A percentile compares a stretch with the other conserved stretches of the same genome.
Evolutionary conservation across 208 protist genomes (phyloP).

Genomic region (Spongospora subterranea): DNA sequence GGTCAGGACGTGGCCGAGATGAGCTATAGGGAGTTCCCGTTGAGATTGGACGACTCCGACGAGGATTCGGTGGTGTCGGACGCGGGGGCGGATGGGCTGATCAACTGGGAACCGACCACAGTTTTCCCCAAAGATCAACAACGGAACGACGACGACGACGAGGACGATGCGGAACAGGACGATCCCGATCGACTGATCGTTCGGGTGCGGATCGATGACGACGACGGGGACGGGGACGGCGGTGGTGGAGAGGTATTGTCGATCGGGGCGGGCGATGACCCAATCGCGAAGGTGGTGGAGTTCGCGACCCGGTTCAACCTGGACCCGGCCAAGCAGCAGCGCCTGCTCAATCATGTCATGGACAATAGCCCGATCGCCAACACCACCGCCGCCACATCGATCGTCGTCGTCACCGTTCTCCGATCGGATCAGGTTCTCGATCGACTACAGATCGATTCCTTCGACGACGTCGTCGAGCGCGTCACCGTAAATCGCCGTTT

Average conservation of each 20-base stretch:
- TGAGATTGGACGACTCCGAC: constrained; percentile 3
- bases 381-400: not conserved
- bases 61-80: not conserved
- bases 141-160: not conserved
- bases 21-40: constrained; percentile 36
- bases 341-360: not conserved
- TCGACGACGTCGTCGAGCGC: not conserved
- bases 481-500: not conserved
- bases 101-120: constrained; percentile 38
- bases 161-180: not conserved
- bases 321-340: not conserved
- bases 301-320: constrained; percentile 20
- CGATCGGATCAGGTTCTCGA: not conserved
- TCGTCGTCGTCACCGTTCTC: not conserved
- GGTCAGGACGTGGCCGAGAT: not conserved
- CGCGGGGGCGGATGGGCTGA: not conserved
- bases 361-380: not conserved
- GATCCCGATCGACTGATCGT: constrained; percentile 8
- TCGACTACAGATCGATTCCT: not conserved
- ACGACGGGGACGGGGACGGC: not conserved
- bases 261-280: not conserved
- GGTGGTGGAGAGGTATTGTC: not conserved
- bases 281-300: not conserved
- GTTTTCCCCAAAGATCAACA: not conserved
- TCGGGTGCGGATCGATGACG: not conserved